Percentiles rank a stretch among this genome's conserved stretches.
phyloP scores from a whole-genome alignment of 495 filamentous ascomycete species.

The Neurospora sp. region DNA sequence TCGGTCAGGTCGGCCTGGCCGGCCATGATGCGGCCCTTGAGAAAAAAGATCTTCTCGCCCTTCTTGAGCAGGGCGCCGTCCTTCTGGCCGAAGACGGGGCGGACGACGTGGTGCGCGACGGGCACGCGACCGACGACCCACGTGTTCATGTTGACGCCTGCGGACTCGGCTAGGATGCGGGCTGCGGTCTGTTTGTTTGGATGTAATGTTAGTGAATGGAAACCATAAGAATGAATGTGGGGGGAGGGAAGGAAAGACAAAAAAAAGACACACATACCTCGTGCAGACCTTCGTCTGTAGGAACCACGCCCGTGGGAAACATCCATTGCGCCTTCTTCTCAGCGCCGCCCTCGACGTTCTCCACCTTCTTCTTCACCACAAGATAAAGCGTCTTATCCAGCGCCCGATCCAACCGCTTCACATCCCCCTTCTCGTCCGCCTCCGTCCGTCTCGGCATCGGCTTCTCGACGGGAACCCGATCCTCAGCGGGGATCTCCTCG shows the following conservation, averaged over 20 bases:
- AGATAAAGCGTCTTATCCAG: conserved; percentile 77
- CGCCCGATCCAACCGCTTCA: conserved; percentile 64
- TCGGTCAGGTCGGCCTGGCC: conserved; percentile 75
- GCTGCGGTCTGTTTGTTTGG: conserved; percentile 56
- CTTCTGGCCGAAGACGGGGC: conserved; percentile 29
- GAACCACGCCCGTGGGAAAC: conserved; percentile 61
- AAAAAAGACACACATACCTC: conserved; percentile 41
- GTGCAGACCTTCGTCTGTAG: conserved; percentile 63
- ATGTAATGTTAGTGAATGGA: neutral
- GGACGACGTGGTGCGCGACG: conserved; percentile 62
- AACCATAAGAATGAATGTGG: neutral
- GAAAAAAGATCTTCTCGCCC: conserved; percentile 85
- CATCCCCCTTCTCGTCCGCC: conserved; percentile 67
- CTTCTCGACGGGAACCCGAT: conserved; percentile 58
- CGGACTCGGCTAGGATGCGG: conserved; percentile 62
- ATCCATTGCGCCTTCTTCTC: conserved; percentile 64
- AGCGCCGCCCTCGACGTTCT: neutral
- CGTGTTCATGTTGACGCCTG: conserved; percentile 95
- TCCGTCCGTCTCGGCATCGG: conserved; percentile 64
- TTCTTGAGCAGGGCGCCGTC: conserved; percentile 18
- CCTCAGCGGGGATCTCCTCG: conserved; percentile 49
- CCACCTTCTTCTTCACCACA: conserved; percentile 49
- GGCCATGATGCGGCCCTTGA: conserved; percentile 91
- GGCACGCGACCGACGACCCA: conserved; percentile 93
- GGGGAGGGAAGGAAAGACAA: neutral